Evolutionary conservation across 257 asterid species (phyloP).

Genomic region (Solanum appendiculatum): DNA sequence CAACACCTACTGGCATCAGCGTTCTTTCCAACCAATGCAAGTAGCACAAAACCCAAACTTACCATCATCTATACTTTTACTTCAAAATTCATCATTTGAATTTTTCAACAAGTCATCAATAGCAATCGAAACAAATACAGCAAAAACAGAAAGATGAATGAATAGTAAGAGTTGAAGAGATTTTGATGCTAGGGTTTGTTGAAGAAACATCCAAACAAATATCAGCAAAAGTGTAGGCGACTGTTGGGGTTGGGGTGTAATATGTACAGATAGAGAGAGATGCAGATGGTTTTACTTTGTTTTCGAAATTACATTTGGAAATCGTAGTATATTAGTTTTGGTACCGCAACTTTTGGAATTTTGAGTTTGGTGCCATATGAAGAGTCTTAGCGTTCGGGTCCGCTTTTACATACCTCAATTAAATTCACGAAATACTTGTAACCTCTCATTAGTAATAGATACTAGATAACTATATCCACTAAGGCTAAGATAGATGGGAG

Average conservation of each 20-base stretch:
- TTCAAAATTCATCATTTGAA: not conserved
- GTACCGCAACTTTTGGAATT: not conserved
- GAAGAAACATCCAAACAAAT: not conserved
- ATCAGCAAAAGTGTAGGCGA: not conserved
- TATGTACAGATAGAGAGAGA: not conserved
- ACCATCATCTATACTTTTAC: not conserved
- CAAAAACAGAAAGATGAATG: not conserved
- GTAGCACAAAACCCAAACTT: not conserved
- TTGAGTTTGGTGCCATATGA: not conserved
- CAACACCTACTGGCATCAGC: not conserved
- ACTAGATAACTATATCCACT: too few species aligned
- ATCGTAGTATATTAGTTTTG: not conserved
- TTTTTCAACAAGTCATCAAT: not conserved
- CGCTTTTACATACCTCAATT: too few species aligned
- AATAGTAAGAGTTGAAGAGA: not conserved
- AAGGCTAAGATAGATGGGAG: too few species aligned
- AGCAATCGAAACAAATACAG: not conserved
- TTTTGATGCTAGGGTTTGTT: constrained; percentile 11
- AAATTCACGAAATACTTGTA: too few species aligned
- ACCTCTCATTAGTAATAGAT: not conserved
- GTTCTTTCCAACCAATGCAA: constrained; percentile 5
- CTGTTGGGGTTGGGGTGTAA: not conserved
- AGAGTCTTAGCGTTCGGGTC: too few species aligned
- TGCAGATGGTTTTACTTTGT: too few species aligned
- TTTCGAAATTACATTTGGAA: not conserved